phyloP scores from a whole-genome alignment of 2,329 filamentous ascomycete species.

The Colletotrichum sp. region DNA sequence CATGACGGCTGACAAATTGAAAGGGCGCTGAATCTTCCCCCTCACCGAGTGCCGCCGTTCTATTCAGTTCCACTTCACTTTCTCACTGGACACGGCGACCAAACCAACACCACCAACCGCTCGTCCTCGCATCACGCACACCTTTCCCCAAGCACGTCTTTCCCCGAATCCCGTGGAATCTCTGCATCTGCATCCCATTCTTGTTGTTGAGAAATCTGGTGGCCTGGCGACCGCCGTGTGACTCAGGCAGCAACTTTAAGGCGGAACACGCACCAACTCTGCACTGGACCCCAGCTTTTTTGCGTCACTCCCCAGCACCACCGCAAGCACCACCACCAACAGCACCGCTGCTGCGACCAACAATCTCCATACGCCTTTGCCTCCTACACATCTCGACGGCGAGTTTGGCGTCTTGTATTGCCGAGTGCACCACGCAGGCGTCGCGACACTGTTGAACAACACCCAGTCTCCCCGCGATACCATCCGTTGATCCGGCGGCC shows the following conservation, averaged over 20 bases:
- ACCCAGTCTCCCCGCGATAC: background rate
- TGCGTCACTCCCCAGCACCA: constrained; percentile 5
- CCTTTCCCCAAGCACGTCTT: constrained; percentile 11
- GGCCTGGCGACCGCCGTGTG: background rate
- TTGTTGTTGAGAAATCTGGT: background rate
- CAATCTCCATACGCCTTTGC: background rate
- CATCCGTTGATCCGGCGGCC: background rate
- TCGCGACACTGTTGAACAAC: background rate
- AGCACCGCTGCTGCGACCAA: background rate
- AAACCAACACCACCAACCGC: constrained; percentile 1
- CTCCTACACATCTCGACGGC: background rate
- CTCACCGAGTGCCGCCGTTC: constrained; percentile 15
- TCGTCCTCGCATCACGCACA: background rate
- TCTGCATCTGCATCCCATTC: background rate
- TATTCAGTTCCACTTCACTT: constrained; percentile 13
- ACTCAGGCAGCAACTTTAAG: constrained; percentile 40
- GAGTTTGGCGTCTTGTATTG: background rate
- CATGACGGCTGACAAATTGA: constrained; percentile 23
- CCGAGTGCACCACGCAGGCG: background rate
- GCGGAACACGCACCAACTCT: constrained; percentile 26
- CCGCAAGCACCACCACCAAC: background rate
- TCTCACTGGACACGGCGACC: background rate
- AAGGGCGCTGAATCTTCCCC: constrained; percentile 23
- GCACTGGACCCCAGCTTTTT: constrained; percentile 14
- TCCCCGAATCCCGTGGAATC: constrained; percentile 7